Percentiles rank a stretch among this genome's conserved stretches.
These are phyloP conservation scores for Crithidia fasciculata DNA, from an alignment of 208 protist genomes.

Conservation along the genomic window DNA sequence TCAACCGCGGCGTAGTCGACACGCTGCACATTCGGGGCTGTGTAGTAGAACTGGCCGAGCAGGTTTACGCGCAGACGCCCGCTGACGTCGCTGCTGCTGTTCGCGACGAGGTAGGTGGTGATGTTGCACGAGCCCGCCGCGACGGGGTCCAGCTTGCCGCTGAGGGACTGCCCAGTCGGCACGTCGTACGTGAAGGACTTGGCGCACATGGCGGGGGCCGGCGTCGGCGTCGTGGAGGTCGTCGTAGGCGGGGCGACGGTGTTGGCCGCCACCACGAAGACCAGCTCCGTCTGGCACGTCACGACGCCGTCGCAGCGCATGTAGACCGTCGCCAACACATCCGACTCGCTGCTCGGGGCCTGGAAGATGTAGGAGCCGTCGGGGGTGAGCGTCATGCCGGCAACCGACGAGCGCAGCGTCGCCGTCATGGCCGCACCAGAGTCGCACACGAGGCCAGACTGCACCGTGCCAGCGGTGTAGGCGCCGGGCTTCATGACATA, in stretches of 20 bases:
- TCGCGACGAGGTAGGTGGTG: slow-evolving; percentile 50
- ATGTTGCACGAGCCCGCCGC: slow-evolving; percentile 35
- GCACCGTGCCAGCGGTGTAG: slow-evolving; percentile 26
- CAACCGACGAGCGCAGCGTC: slow-evolving; percentile 23
- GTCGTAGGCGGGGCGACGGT: slow-evolving; percentile 27
- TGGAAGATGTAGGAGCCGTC: slow-evolving; percentile 49
- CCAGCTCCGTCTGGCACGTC: slow-evolving; percentile 49
- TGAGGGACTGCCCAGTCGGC: slow-evolving; percentile 47
- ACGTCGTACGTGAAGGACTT: slow-evolving; percentile 54
- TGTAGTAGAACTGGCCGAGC: slow-evolving; percentile 73
- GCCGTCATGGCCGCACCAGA: slow-evolving; percentile 42
- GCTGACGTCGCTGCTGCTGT: slow-evolving; percentile 24
- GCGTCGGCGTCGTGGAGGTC: slow-evolving; percentile 23
- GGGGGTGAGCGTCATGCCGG: slow-evolving; percentile 19
- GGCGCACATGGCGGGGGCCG: slow-evolving; percentile 33
- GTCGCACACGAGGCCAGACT: slow-evolving; percentile 30
- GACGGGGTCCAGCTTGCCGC: slow-evolving; percentile 44
- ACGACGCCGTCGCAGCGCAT: slow-evolving; percentile 52
- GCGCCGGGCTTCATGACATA: slow-evolving; percentile 31
- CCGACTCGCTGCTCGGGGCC: slow-evolving; percentile 47
- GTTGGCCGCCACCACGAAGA: slow-evolving; percentile 42
- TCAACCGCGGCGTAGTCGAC: slow-evolving; percentile 58
- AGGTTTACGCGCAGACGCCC: slow-evolving; percentile 68
- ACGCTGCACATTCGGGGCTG: slow-evolving; percentile 43
- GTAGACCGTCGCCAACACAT: slow-evolving; percentile 39